A percentile compares a stretch with the other conserved stretches of the same genome.
These are phyloP conservation scores for Neoascochyta sp. DNA, from an alignment of 2,329 filamentous ascomycete genomes.

Conservation along the genomic window DNA sequence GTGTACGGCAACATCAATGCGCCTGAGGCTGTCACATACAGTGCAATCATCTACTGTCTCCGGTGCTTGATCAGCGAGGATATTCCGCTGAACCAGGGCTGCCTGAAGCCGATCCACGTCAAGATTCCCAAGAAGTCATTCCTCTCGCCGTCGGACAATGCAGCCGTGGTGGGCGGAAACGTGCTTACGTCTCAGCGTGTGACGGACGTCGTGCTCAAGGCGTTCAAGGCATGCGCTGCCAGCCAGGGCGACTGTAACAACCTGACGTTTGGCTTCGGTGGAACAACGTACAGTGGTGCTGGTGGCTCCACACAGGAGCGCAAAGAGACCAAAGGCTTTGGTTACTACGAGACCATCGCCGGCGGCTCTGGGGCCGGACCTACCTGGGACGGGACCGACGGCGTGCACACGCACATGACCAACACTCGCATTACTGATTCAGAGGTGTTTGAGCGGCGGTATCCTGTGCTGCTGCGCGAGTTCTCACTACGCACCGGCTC, in stretches of 20 bases:
- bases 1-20: conserved; percentile 79
- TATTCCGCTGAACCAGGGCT: conserved; percentile 84
- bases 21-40: conserved; percentile 76
- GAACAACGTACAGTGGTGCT: conserved; percentile 32
- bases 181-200: conserved; percentile 74
- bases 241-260: conserved; percentile 81
- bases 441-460: conserved; percentile 73
- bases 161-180: conserved; percentile 80
- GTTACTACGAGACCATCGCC: conserved; percentile 83
- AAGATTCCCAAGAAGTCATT: conserved; percentile 69
- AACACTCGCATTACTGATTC: conserved; percentile 81
- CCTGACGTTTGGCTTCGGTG: conserved; percentile 77
- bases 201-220: conserved; percentile 77
- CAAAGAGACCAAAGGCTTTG: conserved; percentile 69
- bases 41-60: conserved; percentile 81
- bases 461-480: conserved; percentile 68
- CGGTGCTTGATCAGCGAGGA: conserved; percentile 76
- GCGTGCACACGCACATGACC: conserved; percentile 82
- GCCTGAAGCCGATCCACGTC: conserved; percentile 71
- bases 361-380: conserved; percentile 72
- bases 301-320: conserved; percentile 10
- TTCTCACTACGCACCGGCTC: conserved; percentile 63
- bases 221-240: conserved; percentile 75
- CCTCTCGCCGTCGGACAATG: conserved; percentile 69
- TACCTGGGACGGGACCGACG: conserved; percentile 68